Evolutionary conservation across 768 basidiomycete genomes (phyloP), one percentile per base, ranked within the genome.

Genomic region (Phlebiopsis gigantea): DNA sequence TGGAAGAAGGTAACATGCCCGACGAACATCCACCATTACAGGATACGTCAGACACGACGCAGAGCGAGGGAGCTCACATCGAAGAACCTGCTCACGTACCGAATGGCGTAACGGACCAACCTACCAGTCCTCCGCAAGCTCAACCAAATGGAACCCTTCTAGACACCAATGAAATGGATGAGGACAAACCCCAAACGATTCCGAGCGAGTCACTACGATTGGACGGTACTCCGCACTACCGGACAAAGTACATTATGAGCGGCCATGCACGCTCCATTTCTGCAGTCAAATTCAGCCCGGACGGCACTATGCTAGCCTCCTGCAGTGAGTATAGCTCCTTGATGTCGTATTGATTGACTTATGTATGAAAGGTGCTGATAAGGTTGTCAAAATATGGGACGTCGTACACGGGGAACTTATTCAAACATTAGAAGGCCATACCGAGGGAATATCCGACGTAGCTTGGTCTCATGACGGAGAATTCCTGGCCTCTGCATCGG

Each of bases 401-500:
- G 75, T 80, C 14, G 79, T 80, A 41, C 84, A 83, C 26, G 88
- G 90, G 5, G 79, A 86, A 62, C 83, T 89, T 61, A 73, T 88
- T 45, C 81, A 81, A 55, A 94, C 90, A 1, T 75, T 89, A 34
- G 72, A 78, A 59, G 89, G 90, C 2, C 90, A 93, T 65, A 77
- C 77, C 6, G 79, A 86, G 67, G 96, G 96, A 1, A 84, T 98
- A 59, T 94, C 92, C 46, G 92, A 96, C 66, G 73, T 98, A 58
- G 88, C 92, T 17, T 96, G 94, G 89, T 91, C 93, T 0, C 73
- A 73, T 54, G 89, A 96, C 66, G 85, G 85, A 22, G 80, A 87
- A 55, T 88, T 85, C 66, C 71, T 98, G 31, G 94, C 96, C 0
- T 92, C 92, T 41, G 94, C 92, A 0, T 96, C 93, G 4, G 96